Conservation (phyloP, 202 grass and related monocot genomes). For the Miscanthus sacchariflorus region DNA sequence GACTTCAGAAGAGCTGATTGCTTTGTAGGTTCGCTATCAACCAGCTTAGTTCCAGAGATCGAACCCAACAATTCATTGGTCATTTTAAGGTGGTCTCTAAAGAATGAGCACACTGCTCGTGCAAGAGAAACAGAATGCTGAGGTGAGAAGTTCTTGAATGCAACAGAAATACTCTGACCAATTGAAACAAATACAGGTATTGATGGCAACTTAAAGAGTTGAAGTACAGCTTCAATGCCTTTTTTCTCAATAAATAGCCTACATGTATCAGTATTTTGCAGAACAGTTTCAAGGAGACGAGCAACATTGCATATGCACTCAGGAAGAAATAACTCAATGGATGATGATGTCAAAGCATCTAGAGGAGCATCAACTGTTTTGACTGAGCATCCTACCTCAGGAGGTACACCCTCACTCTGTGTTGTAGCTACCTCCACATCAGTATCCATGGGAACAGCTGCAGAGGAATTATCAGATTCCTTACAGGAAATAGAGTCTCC, state of each 20-base stretch:
- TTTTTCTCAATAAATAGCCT: constrained; percentile 78
- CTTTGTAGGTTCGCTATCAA: constrained; percentile 56
- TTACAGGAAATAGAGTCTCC: constrained; percentile 39
- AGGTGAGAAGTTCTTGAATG: constrained; percentile 81
- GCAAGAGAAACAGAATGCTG: constrained; percentile 67
- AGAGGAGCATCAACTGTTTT: constrained; percentile 48
- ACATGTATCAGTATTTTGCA: constrained; percentile 82
- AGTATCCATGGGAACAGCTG: constrained; percentile 59
- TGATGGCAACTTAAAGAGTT: constrained; percentile 68
- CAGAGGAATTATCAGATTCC: constrained; percentile 48
- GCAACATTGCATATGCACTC: constrained; percentile 70
- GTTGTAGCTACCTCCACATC: constrained; percentile 46
- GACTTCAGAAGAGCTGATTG: constrained; percentile 61
- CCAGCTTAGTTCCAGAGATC: constrained; percentile 63
- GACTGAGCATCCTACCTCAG: constrained; percentile 50
- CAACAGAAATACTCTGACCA: constrained; percentile 68
- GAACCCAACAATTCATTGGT: constrained; percentile 63
- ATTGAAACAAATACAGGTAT: constrained; percentile 64
- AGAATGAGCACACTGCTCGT: constrained; percentile 63
- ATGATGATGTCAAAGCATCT: constrained; percentile 38
- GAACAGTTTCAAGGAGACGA: constrained; percentile 70
- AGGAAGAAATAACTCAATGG: constrained; percentile 68
- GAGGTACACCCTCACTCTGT: constrained; percentile 37
- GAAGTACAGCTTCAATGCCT: constrained; percentile 79
- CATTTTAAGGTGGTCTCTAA: constrained; percentile 68